phyloP scores from a whole-genome alignment of 108 stramenopile species.

The Parietichytrium sp. region DNA sequence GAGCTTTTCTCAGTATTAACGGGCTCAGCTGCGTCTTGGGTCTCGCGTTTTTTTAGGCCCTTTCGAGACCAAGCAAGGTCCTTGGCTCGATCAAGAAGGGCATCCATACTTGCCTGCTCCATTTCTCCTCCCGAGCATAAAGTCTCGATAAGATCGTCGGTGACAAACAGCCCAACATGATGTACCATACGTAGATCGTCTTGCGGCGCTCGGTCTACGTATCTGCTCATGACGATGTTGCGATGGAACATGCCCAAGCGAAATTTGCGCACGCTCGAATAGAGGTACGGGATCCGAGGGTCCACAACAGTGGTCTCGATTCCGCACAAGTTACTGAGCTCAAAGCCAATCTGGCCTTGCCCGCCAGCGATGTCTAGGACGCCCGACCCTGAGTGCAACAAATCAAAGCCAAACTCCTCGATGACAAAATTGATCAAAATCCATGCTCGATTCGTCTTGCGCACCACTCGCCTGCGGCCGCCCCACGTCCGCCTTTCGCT shows the following conservation, averaged over 20 bases:
- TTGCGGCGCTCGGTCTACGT: background rate
- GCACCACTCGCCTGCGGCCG: background rate
- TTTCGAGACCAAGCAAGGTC: constrained; percentile 58
- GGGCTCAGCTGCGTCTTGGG: no score
- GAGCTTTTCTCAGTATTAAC: no score
- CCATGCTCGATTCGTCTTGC: background rate
- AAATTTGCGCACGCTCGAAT: constrained; percentile 68
- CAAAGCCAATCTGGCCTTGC: constrained; percentile 69
- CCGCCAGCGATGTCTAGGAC: constrained; percentile 79
- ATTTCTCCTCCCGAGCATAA: constrained; percentile 46
- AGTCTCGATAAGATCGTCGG: constrained; percentile 63
- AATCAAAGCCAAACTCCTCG: background rate
- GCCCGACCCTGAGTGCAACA: background rate
- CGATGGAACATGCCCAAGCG: constrained; percentile 55
- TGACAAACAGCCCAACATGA: background rate
- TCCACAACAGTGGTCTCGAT: constrained; percentile 72
- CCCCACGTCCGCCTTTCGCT: background rate
- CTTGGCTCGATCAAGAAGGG: background rate
- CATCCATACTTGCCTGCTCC: background rate
- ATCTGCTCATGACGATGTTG: constrained; percentile 56
- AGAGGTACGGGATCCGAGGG: constrained; percentile 66
- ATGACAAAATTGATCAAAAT: background rate
- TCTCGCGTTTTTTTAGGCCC: constrained; percentile 46
- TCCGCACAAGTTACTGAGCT: constrained; percentile 60
- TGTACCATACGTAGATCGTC: constrained; percentile 40